Base-by-base conservation (phyloP, 306 rosid genomes). In the Vigna trinervia region DNA sequence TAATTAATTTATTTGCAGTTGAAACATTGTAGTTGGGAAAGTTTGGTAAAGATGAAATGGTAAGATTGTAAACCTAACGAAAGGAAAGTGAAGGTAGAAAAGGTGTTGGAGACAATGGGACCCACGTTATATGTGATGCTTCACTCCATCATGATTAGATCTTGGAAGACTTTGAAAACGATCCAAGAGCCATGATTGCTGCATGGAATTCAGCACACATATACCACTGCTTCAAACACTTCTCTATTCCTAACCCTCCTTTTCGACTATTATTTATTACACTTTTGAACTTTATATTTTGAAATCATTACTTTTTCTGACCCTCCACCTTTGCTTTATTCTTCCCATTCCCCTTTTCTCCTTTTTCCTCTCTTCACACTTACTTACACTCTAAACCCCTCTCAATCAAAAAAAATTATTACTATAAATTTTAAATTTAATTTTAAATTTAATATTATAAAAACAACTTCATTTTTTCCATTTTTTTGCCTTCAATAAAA, bases 131-230 rank as follows among this genome's bases (percentile, higher is more conserved):
- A 86, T 85, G 74, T 59, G 85, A 75, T 85, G 90, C 83, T 80
- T 84, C 88, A 83, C 85, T 80, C 88, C 70, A 78, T 54, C 87
- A 89, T 89, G 81, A 89, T 89, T 78, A 71, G 70, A 82, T 84
- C 86, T 85, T 80, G 80, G 85, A 86, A 84, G 82, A 64, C 86
- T 84, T 73, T 69, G 73, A 66, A 86, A 81, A 80, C 82, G 88
- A 86, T 88, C 76, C 80, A 52, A 73, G 63, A 38, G 90, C 45
- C 79, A 91, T 91, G 61, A 91, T 91, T 88, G 86, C 74, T 83
- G 87, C 92, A 89, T 89, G 91, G 97, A 91, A 91, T 91, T 89
- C 92, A 81, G 90, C 82, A 82, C 54, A 41, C 2, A 39, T 41
- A 38, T 38, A 43, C 62, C 58, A 39, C 41, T 41, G 23, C 34